phyloP scores from a whole-genome alignment of 306 rosid genomes.

The Rubus idaeus region DNA sequence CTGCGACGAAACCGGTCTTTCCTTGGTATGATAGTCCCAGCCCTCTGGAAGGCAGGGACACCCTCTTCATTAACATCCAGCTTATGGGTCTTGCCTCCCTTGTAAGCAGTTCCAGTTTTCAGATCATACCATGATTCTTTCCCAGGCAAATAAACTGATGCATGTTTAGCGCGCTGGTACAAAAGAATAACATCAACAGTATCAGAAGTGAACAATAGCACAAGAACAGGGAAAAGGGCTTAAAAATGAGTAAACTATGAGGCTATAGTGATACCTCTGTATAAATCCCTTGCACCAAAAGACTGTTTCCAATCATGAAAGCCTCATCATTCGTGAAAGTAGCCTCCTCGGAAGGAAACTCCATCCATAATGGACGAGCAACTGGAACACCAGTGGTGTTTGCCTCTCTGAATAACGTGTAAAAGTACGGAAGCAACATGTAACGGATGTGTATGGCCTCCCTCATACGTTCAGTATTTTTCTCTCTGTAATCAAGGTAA shows the following conservation, averaged over 20 bases:
- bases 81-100: conserved; percentile 77
- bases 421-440: conserved; percentile 81
- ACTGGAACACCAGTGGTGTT: conserved; percentile 84
- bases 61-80: conserved; percentile 67
- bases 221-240: background rate
- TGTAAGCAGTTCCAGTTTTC: conserved; percentile 65
- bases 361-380: conserved; percentile 95
- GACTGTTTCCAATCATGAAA: conserved; percentile 86
- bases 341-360: conserved; percentile 87
- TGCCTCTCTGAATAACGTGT: conserved; percentile 92
- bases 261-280: conserved; percentile 52
- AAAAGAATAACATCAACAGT: background rate
- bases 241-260: background rate
- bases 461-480: conserved; percentile 67
- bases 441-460: conserved; percentile 87
- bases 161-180: conserved; percentile 65
- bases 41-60: conserved; percentile 90
- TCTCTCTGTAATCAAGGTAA: conserved; percentile 60
- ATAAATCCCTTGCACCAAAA: conserved; percentile 94
- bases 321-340: conserved; percentile 94
- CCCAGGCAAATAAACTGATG: conserved; percentile 88
- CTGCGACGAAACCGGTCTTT: conserved; percentile 92
- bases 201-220: background rate
- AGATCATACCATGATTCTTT: conserved; percentile 83
- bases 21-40: conserved; percentile 85